phyloP scores from a whole-genome alignment of 495 filamentous ascomycete species.

The Penicillium samsonianum region DNA sequence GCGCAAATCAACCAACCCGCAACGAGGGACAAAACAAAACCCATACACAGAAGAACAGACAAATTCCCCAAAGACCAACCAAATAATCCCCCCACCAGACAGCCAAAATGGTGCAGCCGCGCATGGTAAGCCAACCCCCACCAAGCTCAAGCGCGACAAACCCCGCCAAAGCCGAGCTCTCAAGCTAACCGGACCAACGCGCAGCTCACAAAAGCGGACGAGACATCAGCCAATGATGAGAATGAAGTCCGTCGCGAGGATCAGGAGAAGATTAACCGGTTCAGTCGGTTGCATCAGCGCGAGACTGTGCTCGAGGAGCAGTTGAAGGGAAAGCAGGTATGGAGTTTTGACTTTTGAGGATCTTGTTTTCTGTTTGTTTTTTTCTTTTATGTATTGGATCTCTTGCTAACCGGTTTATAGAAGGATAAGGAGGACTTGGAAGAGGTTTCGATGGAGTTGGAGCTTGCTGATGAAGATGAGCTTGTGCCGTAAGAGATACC shows the following conservation, averaged over 20 bases:
- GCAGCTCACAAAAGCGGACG: slow-evolving; percentile 92
- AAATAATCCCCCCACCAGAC: slow-evolving; percentile 5
- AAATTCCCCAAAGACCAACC: not conserved
- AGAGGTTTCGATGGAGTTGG: slow-evolving; percentile 85
- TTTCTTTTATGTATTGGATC: slow-evolving; percentile 7
- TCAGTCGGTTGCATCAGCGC: slow-evolving; percentile 90
- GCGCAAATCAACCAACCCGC: slow-evolving; percentile 14
- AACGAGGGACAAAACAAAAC: not conserved
- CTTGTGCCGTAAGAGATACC: slow-evolving; percentile 69
- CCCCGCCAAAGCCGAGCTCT: slow-evolving; percentile 12
- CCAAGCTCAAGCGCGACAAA: slow-evolving; percentile 4
- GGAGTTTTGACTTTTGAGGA: slow-evolving; percentile 24
- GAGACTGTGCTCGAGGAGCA: slow-evolving; percentile 77
- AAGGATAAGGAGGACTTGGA: slow-evolving; percentile 98
- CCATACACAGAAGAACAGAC: not conserved
- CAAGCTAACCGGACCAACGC: slow-evolving; percentile 10
- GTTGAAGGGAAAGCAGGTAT: slow-evolving; percentile 78
- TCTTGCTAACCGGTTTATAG: slow-evolving; percentile 45
- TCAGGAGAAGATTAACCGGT: slow-evolving; percentile 98
- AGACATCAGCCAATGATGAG: slow-evolving; percentile 68
- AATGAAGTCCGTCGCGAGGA: slow-evolving; percentile 92
- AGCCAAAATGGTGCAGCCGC: slow-evolving; percentile 45
- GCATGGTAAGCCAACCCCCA: slow-evolving; percentile 39
- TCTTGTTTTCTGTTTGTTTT: slow-evolving; percentile 1
- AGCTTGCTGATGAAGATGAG: slow-evolving; percentile 94